phyloP scores from a whole-genome alignment of 495 filamentous ascomycete species.

The Lindgomyces ingoldianus region DNA sequence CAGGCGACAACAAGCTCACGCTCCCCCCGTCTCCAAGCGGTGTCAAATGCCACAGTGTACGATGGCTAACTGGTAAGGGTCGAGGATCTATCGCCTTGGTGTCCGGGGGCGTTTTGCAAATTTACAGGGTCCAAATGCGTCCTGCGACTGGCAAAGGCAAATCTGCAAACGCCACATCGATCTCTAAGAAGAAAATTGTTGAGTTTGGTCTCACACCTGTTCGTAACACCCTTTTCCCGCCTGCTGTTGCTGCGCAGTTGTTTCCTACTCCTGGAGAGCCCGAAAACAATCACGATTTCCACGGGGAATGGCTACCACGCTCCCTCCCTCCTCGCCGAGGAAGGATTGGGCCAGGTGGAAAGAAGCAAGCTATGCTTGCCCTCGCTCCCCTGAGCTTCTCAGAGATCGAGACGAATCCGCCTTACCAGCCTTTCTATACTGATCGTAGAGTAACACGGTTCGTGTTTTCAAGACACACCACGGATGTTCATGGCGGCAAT shows the following conservation, averaged over 20 bases:
- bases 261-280: conserved; percentile 13
- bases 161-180: conserved; percentile 28
- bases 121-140: conserved; percentile 33
- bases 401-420: conserved; percentile 89
- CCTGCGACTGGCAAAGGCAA: conserved; percentile 34
- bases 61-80: conserved; percentile 41
- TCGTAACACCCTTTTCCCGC: conserved; percentile 28
- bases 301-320: conserved; percentile 36
- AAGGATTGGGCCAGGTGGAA: conserved; percentile 1
- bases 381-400: conserved; percentile 64
- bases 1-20: conserved; percentile 79
- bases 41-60: conserved; percentile 29
- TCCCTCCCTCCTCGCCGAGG: conserved; percentile 20
- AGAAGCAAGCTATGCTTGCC: neutral
- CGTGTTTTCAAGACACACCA: conserved; percentile 50
- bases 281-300: conserved; percentile 17
- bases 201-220: conserved; percentile 32
- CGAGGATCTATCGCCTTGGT: conserved; percentile 36
- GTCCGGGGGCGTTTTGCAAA: conserved; percentile 35
- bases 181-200: conserved; percentile 37
- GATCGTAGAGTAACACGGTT: conserved; percentile 75
- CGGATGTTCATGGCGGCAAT: conserved; percentile 21
- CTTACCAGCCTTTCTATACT: conserved; percentile 89
- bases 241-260: conserved; percentile 25
- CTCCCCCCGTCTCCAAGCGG: conserved; percentile 48